Conservation (phyloP, 345 rosid genomes). For the Bruguiera parviflora region DNA sequence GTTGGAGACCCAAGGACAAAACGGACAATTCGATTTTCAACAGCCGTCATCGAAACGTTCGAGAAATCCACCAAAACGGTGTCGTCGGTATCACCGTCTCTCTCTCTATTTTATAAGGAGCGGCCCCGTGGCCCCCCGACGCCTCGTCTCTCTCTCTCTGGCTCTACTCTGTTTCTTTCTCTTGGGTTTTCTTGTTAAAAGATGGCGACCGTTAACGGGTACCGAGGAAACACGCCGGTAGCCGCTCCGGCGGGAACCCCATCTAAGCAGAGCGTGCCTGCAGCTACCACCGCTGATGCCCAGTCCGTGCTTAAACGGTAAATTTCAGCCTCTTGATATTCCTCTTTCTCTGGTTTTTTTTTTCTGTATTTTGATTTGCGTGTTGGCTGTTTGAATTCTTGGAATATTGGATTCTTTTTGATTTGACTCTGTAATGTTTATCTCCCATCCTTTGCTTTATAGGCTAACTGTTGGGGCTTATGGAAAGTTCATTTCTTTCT, state of each 20-base stretch:
- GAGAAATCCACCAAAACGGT: neutral
- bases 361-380: neutral
- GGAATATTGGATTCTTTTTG: no score
- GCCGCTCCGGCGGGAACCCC: constrained; percentile 37
- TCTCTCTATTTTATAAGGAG: neutral
- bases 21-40: neutral
- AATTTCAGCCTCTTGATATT: neutral
- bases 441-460: no score
- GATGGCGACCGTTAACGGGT: constrained; percentile 66
- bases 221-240: constrained; percentile 67
- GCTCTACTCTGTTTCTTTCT: neutral
- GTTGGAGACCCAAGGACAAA: neutral
- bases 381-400: neutral
- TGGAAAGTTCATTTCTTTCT: no score
- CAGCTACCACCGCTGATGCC: constrained; percentile 56
- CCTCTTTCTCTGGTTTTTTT: neutral
- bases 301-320: constrained; percentile 82
- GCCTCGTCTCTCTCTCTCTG: neutral
- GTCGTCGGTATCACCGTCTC: neutral
- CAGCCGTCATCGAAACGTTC: constrained; percentile 14
- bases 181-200: constrained; percentile 17
- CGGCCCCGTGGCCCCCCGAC: neutral
- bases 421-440: no score
- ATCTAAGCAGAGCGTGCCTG: constrained; percentile 50
- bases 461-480: no score